Conservation (phyloP, 306 rosid species). For the barrel medic (Medicago truncatula) region DNA sequence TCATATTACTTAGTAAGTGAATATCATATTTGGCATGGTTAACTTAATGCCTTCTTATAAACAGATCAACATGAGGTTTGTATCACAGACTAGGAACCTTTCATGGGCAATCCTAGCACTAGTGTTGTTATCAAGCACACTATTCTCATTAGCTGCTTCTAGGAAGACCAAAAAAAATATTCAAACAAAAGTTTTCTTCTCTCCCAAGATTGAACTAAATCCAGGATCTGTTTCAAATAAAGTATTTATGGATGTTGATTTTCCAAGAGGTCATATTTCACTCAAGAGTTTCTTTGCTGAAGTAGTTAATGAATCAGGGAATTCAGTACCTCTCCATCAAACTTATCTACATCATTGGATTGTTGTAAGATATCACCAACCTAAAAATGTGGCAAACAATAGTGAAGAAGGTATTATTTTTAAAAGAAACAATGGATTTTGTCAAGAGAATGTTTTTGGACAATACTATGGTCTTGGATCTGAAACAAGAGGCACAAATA, state of each 20-base stretch:
- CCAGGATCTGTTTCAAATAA: conserved; percentile 67
- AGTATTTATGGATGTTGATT: conserved; percentile 47
- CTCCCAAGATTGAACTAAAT: conserved; percentile 61
- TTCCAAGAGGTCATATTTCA: conserved; percentile 75
- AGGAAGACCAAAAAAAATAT: conserved; percentile 19
- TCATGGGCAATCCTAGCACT: neutral
- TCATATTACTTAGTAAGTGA: too few species aligned
- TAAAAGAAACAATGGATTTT: conserved; percentile 55
- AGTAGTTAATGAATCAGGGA: conserved; percentile 63
- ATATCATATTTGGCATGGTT: too few species aligned
- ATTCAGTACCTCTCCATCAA: conserved; percentile 54
- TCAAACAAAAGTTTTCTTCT: conserved; percentile 49
- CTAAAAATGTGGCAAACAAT: neutral
- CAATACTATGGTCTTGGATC: conserved; percentile 76
- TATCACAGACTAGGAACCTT: neutral
- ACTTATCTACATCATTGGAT: neutral
- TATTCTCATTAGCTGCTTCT: neutral
- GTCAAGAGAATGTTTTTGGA: conserved; percentile 41
- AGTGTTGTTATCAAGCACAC: neutral
- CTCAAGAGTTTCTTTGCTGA: conserved; percentile 70
- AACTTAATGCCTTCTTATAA: too few species aligned
- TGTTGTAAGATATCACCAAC: neutral
- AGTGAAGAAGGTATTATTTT: neutral
- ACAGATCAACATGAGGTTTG: neutral
- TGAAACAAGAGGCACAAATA: conserved; percentile 62